Conservation (phyloP, 495 filamentous ascomycete species). For the Talaromyces trachyspermus region DNA sequence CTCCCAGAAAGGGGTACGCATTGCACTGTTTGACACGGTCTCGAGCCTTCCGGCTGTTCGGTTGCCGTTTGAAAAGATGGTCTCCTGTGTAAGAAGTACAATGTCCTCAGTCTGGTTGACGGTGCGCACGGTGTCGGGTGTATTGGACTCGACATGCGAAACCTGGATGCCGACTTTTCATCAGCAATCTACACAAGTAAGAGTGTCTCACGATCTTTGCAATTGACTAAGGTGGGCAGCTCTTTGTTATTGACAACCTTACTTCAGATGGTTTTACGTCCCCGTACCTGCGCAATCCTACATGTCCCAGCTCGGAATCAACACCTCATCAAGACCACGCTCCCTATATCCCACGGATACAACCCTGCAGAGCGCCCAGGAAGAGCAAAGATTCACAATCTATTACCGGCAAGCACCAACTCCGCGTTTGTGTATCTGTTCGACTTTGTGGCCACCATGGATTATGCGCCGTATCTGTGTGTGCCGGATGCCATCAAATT, state of each 20-base stretch:
- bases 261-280: conserved; percentile 58
- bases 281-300: conserved; percentile 69
- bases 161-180: conserved; percentile 67
- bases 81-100: conserved; percentile 49
- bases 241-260: not conserved
- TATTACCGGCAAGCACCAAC: conserved; percentile 36
- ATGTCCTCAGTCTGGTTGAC: conserved; percentile 55
- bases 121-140: conserved; percentile 73
- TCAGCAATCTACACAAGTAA: conserved; percentile 68
- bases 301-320: conserved; percentile 71
- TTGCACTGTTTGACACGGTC: conserved; percentile 72
- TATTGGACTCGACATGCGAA: conserved; percentile 51
- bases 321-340: conserved; percentile 54
- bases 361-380: conserved; percentile 14
- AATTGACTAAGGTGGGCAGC: not conserved
- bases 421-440: conserved; percentile 57
- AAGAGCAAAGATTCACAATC: conserved; percentile 24
- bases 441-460: conserved; percentile 63
- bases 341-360: conserved; percentile 55
- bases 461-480: conserved; percentile 56
- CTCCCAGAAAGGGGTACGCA: conserved; percentile 27
- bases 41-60: conserved; percentile 60
- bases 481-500: conserved; percentile 58
- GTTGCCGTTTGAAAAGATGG: conserved; percentile 61
- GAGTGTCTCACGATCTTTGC: conserved; percentile 5